Evolutionary conservation across 192 early-diverging fungal genomes (phyloP).

Genomic region (Coemansia pectinata): DNA sequence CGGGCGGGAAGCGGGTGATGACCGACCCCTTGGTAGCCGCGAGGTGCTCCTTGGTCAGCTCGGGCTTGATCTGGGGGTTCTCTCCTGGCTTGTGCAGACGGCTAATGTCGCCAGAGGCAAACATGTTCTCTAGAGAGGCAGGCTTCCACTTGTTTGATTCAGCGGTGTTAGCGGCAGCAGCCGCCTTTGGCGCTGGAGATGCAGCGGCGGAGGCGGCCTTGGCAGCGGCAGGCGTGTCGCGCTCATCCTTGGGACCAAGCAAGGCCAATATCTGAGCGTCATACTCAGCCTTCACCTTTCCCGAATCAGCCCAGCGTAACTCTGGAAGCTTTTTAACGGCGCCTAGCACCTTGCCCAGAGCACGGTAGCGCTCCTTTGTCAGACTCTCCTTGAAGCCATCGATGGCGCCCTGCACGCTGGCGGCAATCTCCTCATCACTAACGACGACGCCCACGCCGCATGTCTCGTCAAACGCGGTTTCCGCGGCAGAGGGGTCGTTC

Average conservation of each 20-base stretch:
- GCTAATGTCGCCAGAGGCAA: conserved; percentile 92
- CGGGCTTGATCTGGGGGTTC: conserved; percentile 93
- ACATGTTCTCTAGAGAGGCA: conserved; percentile 60
- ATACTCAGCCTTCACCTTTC: conserved; percentile 82
- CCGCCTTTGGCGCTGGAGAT: conserved; percentile 21
- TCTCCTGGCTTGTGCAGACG: conserved; percentile 93
- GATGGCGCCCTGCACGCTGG: conserved; percentile 65
- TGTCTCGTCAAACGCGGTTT: conserved; percentile 74
- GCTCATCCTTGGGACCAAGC: conserved; percentile 99
- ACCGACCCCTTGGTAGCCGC: conserved; percentile 88
- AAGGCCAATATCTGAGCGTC: conserved; percentile 80
- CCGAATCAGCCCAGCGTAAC: conserved; percentile 89
- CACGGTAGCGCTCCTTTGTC: conserved; percentile 81
- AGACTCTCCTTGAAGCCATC: conserved; percentile 69
- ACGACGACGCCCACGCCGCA: conserved; percentile 95
- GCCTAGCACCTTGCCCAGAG: conserved; percentile 74
- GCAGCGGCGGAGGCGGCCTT: conserved; percentile 43
- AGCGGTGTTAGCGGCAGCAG: conserved; percentile 17
- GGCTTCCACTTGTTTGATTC: conserved; percentile 44
- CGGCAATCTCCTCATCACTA: conserved; percentile 72
- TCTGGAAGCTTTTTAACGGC: conserved; percentile 65
- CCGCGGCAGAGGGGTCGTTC: conserved; percentile 60
- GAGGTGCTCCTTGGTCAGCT: conserved; percentile 88
- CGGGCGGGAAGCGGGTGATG: conserved; percentile 98
- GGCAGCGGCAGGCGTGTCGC: conserved; percentile 68